A percentile compares a stretch with the other conserved stretches of the same genome.
These are phyloP conservation scores for Aspergillus ustus DNA, from an alignment of 2,329 filamentous ascomycete species.

Conservation along the genomic window DNA sequence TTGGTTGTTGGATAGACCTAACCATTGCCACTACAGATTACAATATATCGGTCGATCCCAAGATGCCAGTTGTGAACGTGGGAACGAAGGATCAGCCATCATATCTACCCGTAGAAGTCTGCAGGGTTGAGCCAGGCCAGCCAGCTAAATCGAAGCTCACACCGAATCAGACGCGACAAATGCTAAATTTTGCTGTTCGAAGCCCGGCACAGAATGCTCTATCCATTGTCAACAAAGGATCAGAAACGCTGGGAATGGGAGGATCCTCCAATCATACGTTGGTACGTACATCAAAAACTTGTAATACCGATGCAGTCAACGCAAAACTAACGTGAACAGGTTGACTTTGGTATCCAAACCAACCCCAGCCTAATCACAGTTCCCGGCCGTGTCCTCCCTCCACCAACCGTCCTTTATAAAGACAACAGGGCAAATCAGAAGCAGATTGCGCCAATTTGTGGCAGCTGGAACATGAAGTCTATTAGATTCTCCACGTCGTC, in stretches of 20 bases:
- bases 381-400: slow-evolving; percentile 67
- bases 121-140: slow-evolving; percentile 68
- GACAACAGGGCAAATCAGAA: slow-evolving; percentile 26
- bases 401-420: slow-evolving; percentile 66
- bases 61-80: slow-evolving; percentile 68
- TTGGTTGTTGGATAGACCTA: background rate
- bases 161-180: slow-evolving; percentile 64
- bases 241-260: slow-evolving; percentile 61
- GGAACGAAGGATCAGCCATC: slow-evolving; percentile 61
- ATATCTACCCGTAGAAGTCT: slow-evolving; percentile 71
- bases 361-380: slow-evolving; percentile 67
- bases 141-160: slow-evolving; percentile 63
- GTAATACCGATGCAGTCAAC: background rate
- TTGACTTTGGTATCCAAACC: slow-evolving; percentile 63
- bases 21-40: slow-evolving; percentile 36
- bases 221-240: slow-evolving; percentile 65
- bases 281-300: slow-evolving; percentile 34
- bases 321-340: slow-evolving; percentile 32
- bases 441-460: slow-evolving; percentile 42
- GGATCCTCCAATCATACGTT: slow-evolving; percentile 49
- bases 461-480: slow-evolving; percentile 71
- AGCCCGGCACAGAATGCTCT: slow-evolving; percentile 68
- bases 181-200: slow-evolving; percentile 76
- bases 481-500: slow-evolving; percentile 62
- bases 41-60: slow-evolving; percentile 40